Percentiles rank a stretch among this genome's conserved stretches.
Evolutionary conservation across 1,284 basidiomycete genomes (phyloP).

Genomic region (Cryptococcus sp.): DNA sequence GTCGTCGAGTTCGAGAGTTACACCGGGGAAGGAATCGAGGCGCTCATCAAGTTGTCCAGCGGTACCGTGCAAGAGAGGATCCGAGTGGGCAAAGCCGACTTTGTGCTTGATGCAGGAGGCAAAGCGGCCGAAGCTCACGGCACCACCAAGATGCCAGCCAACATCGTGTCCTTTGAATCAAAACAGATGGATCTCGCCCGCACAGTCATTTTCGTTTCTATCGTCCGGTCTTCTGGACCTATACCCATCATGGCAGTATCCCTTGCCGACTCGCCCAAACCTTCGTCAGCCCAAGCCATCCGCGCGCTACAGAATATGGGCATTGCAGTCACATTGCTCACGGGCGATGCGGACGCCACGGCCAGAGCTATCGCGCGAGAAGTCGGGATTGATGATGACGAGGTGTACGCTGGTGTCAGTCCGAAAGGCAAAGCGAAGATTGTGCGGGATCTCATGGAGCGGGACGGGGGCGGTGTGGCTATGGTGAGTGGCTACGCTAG

Average conservation of each 20-base stretch:
- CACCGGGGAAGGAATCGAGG: conserved; percentile 85
- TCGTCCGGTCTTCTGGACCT: conserved; percentile 54
- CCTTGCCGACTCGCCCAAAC: conserved; percentile 79
- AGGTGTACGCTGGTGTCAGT: conserved; percentile 85
- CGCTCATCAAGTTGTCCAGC: conserved; percentile 60
- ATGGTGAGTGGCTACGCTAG: conserved; percentile 64
- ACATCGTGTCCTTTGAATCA: conserved; percentile 65
- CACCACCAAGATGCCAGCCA: conserved; percentile 56
- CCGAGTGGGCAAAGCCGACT: conserved; percentile 73
- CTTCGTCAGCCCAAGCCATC: conserved; percentile 77
- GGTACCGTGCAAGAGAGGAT: conserved; percentile 54
- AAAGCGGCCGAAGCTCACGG: conserved; percentile 36
- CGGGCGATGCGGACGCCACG: conserved; percentile 80
- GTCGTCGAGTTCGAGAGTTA: conserved; percentile 73
- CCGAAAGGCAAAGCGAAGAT: conserved; percentile 88
- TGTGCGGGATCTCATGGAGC: conserved; percentile 67
- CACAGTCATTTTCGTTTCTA: conserved; percentile 79
- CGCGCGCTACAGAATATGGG: conserved; percentile 79
- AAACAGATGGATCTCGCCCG: conserved; percentile 71
- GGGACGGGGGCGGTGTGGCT: conserved; percentile 70
- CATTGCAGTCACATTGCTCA: conserved; percentile 86
- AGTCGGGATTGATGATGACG: conserved; percentile 76
- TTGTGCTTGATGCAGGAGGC: conserved; percentile 54
- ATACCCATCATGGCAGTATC: conserved; percentile 70
- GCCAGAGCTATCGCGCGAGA: conserved; percentile 81